Conservation (phyloP, 1,284 basidiomycete species). For the Cutaneotrichosporon cavernicola region DNA sequence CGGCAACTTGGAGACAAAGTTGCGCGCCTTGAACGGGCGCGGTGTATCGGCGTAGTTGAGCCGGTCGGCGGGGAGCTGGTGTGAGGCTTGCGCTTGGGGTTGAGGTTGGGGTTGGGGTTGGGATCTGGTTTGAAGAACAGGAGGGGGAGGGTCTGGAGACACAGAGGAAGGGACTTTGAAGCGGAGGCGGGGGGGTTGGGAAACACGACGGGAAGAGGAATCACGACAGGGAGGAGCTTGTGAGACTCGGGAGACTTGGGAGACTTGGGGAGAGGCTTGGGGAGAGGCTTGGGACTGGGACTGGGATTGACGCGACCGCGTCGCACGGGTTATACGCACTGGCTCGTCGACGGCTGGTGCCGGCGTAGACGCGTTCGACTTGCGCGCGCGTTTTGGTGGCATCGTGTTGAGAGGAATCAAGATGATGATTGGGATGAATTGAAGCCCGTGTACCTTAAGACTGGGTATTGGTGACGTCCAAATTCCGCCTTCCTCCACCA, state of each 20-base stretch:
- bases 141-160: background rate
- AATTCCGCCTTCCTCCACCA: slow-evolving; percentile 1
- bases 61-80: slow-evolving; percentile 32
- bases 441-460: too few relatives aligned
- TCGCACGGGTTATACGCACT: slow-evolving; percentile 14
- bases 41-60: slow-evolving; percentile 46
- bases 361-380: slow-evolving; percentile 44
- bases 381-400: slow-evolving; percentile 29
- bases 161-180: background rate
- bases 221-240: background rate
- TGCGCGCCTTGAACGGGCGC: slow-evolving; percentile 46
- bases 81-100: slow-evolving; percentile 4
- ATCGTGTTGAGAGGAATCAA: slow-evolving; percentile 2
- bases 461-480: background rate
- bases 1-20: slow-evolving; percentile 40
- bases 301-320: background rate
- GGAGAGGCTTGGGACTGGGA: background rate
- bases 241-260: background rate
- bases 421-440: background rate
- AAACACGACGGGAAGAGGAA: background rate
- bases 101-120: background rate
- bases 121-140: background rate
- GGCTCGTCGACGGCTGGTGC: slow-evolving; percentile 33
- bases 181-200: background rate
- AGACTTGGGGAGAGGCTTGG: background rate